phyloP scores from a whole-genome alignment of 345 rosid genomes.

The Aurinia saxatilis region DNA sequence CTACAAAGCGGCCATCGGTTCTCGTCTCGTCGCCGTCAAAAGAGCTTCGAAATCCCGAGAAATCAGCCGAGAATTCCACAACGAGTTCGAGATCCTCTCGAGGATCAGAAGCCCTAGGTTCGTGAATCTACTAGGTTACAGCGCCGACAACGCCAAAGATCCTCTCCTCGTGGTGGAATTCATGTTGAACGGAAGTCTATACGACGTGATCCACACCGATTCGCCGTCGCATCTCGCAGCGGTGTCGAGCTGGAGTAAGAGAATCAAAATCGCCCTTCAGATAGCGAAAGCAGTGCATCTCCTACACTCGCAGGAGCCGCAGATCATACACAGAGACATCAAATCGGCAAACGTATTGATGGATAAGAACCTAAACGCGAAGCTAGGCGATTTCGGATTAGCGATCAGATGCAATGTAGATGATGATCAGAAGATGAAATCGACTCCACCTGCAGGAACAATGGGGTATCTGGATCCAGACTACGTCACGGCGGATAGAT shows the following conservation, averaged over 20 bases:
- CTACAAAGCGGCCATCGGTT: constrained; percentile 81
- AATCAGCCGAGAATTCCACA: constrained; percentile 60
- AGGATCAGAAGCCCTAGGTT: constrained; percentile 79
- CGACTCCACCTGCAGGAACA: constrained; percentile 98
- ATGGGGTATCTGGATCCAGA: constrained; percentile 96
- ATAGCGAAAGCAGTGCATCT: constrained; percentile 73
- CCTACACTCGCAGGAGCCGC: constrained; percentile 72
- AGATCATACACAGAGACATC: constrained; percentile 82
- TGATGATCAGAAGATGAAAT: constrained; percentile 65
- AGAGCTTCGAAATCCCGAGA: constrained; percentile 64
- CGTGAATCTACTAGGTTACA: constrained; percentile 85
- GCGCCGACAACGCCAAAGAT: constrained; percentile 53
- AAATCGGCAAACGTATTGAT: constrained; percentile 98
- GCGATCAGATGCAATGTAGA: constrained; percentile 77
- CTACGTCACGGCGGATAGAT: constrained; percentile 90
- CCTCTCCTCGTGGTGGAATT: constrained; percentile 85
- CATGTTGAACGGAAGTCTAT: constrained; percentile 87
- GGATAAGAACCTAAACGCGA: constrained; percentile 81
- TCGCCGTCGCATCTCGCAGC: background rate
- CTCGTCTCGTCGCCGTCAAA: constrained; percentile 89
- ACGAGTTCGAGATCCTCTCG: constrained; percentile 93
- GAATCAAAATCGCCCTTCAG: constrained; percentile 76
- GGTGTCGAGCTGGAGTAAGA: constrained; percentile 65
- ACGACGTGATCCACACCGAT: constrained; percentile 79
- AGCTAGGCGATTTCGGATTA: constrained; percentile 91